Evolutionary conservation across 31 red algal species (phyloP).

Genomic region (Odonthalia washingtoniensis): DNA sequence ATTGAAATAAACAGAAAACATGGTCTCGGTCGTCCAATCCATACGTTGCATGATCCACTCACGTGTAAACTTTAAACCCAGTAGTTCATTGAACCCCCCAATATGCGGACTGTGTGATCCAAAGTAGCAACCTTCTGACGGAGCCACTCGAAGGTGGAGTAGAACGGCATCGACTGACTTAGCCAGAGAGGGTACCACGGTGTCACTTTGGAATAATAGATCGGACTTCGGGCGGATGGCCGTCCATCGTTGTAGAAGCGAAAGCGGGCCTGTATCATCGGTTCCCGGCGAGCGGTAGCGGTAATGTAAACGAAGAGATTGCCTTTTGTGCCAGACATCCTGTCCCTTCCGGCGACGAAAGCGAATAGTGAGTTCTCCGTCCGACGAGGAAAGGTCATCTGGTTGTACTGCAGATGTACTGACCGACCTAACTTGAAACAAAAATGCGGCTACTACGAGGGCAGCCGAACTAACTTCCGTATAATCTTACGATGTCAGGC

Average conservation of each 20-base stretch:
- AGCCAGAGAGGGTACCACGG: background rate
- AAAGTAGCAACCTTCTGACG: background rate
- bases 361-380: background rate
- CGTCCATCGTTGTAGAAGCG: conserved; percentile 9
- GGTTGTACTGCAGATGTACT: background rate
- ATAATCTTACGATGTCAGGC: background rate
- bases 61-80: conserved; percentile 14
- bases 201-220: background rate
- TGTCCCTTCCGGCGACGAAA: conserved; percentile 22
- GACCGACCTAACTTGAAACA: conserved; percentile 44
- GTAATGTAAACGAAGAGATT: background rate
- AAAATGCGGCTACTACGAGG: conserved; percentile 14
- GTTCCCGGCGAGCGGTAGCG: background rate
- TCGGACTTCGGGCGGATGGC: background rate
- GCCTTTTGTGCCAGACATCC: background rate
- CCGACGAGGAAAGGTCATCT: background rate
- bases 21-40: conserved; percentile 43
- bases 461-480: background rate
- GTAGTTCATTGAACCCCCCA: conserved; percentile 50
- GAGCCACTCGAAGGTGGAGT: background rate
- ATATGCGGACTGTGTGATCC: conserved; percentile 22
- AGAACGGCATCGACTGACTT: conserved; percentile 1
- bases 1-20: conserved; percentile 51
- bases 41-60: conserved; percentile 50
- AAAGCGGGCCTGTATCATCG: background rate